These are phyloP conservation scores for Wallacemonas sp. DNA, from an alignment of 208 protist species.

Conservation along the genomic window DNA sequence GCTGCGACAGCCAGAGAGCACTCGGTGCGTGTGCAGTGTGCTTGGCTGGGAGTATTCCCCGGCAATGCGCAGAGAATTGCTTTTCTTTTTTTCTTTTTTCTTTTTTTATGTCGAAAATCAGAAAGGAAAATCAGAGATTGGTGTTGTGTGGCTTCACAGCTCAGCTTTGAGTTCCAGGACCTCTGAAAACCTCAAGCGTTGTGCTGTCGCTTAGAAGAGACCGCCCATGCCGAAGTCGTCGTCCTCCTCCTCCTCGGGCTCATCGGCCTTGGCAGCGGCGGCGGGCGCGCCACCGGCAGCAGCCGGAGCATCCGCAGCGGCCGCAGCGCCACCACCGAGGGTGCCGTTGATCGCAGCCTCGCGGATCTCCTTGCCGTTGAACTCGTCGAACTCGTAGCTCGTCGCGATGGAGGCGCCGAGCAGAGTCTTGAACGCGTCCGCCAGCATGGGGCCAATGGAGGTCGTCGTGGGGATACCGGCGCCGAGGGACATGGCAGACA, in stretches of 20 bases:
- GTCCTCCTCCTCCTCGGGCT: constrained; percentile 75
- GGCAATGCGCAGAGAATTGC: no score
- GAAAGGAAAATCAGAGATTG: constrained; percentile 18
- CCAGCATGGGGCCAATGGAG: constrained; percentile 95
- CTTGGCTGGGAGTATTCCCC: no score
- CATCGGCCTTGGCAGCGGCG: constrained; percentile 50
- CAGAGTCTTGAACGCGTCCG: constrained; percentile 97
- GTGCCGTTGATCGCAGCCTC: constrained; percentile 85
- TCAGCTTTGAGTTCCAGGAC: not conserved
- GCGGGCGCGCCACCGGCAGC: constrained; percentile 36
- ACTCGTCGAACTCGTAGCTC: constrained; percentile 91
- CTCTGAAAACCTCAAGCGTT: not conserved
- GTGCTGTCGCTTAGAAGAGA: constrained; percentile 60
- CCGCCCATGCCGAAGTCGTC: constrained; percentile 84
- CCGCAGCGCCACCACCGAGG: constrained; percentile 70
- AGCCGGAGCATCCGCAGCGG: constrained; percentile 47
- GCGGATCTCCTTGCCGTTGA: constrained; percentile 85
- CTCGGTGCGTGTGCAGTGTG: no score
- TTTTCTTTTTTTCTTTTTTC: not conserved
- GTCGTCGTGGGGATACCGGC: constrained; percentile 94
- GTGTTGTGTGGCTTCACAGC: not conserved
- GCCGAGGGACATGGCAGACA: constrained; percentile 95
- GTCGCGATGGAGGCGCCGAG: constrained; percentile 95
- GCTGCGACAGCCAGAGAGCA: no score
- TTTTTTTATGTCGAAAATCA: constrained; percentile 9